Conservation (phyloP, 257 asterid species). For the Echites panduratus region DNA sequence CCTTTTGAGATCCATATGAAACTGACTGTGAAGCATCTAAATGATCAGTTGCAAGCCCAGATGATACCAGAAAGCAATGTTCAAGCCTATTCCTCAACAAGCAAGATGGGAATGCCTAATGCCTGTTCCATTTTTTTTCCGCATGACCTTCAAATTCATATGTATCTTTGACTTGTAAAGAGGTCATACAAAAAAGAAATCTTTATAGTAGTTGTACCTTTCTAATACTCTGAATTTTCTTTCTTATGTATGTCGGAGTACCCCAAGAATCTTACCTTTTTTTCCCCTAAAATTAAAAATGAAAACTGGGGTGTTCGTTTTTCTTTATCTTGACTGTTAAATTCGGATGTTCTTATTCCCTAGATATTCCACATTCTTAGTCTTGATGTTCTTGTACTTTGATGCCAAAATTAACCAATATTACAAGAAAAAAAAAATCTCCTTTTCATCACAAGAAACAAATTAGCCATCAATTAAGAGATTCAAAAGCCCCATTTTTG, state of each 20-base stretch:
- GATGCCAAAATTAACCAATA: background rate
- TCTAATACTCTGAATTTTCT: too few relatives aligned
- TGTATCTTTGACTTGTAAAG: background rate
- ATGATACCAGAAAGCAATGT: conserved; percentile 65
- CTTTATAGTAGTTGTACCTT: too few relatives aligned
- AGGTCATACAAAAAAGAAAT: background rate
- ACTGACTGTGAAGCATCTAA: conserved; percentile 1
- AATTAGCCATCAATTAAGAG: background rate
- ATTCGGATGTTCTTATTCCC: too few relatives aligned
- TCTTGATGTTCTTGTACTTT: background rate
- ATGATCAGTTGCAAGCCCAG: conserved; percentile 71
- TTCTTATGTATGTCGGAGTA: too few relatives aligned
- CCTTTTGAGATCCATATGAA: background rate
- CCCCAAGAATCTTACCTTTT: too few relatives aligned
- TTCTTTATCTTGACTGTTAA: too few relatives aligned
- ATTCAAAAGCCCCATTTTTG: background rate
- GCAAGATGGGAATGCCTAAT: conserved; percentile 26
- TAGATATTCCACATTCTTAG: background rate
- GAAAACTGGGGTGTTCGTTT: too few relatives aligned
- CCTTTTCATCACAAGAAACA: background rate
- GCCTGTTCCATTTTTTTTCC: conserved; percentile 9
- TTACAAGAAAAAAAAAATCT: background rate
- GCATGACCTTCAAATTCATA: background rate
- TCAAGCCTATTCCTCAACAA: conserved; percentile 52
- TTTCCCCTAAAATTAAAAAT: too few relatives aligned